Percentiles rank a stretch among this genome's conserved stretches.
These are phyloP conservation scores for Xylogone sp. DNA, from an alignment of 2,329 filamentous ascomycete species.

Conservation along the genomic window DNA sequence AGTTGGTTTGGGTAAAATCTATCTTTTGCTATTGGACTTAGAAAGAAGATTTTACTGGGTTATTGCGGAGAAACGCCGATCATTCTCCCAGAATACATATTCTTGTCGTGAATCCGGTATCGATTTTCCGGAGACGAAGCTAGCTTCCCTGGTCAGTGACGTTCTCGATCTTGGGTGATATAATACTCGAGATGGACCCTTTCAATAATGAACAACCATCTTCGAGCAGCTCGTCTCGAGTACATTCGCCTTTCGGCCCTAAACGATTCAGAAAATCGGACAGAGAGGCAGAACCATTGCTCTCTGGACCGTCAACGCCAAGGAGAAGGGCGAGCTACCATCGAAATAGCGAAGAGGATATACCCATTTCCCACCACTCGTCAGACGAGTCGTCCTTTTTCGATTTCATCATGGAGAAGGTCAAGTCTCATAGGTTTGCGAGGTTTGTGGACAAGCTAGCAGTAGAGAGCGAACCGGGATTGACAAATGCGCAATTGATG, in stretches of 20 bases:
- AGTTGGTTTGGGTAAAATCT: too few relatives aligned
- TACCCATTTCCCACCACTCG: background rate
- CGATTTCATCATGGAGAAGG: constrained; percentile 35
- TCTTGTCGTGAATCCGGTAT: background rate
- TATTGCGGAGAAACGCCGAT: too few relatives aligned
- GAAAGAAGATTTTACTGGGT: too few relatives aligned
- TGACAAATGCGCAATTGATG: constrained; percentile 78
- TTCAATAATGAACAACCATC: background rate
- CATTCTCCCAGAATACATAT: background rate
- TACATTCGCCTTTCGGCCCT: background rate
- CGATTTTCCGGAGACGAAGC: background rate
- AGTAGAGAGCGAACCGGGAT: constrained; percentile 70
- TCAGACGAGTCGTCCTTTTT: constrained; percentile 30
- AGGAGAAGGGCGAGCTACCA: constrained; percentile 5
- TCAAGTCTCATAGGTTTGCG: constrained; percentile 19
- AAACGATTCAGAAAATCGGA: constrained; percentile 3
- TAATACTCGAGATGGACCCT: constrained; percentile 1
- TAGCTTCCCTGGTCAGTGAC: background rate
- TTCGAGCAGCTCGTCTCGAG: background rate
- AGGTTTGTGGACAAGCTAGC: constrained; percentile 54
- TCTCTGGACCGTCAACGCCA: constrained; percentile 12
- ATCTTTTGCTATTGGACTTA: too few relatives aligned
- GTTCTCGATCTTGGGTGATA: background rate
- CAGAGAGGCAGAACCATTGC: constrained; percentile 14
- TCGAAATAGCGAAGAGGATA: constrained; percentile 8